These are phyloP conservation scores for Pseudocercospora musae DNA, from an alignment of 2,329 filamentous ascomycete species.

Conservation along the genomic window DNA sequence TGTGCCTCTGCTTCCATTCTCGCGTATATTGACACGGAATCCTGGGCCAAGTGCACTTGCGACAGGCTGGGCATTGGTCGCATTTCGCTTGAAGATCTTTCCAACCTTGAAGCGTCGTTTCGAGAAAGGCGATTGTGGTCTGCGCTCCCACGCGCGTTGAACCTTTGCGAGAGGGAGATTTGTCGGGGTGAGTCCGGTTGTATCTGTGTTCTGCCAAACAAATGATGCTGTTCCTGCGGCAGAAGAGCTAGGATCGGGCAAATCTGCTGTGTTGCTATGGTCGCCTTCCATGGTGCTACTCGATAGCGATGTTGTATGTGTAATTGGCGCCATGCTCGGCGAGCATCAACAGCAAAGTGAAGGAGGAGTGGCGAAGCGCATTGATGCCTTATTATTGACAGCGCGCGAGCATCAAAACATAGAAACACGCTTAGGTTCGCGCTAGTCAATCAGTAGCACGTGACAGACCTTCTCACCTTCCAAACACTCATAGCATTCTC, in stretches of 20 bases:
- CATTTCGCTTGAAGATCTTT: constrained; percentile 47
- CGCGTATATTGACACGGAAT: constrained; percentile 15
- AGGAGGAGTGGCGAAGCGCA: neutral
- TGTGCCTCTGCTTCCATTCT: constrained; percentile 22
- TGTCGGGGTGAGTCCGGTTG: constrained; percentile 40
- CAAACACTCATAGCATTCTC: neutral
- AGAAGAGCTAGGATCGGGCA: neutral
- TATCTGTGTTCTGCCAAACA: constrained; percentile 42
- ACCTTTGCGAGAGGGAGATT: constrained; percentile 42
- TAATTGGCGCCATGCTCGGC: neutral
- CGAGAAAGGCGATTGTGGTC: constrained; percentile 42
- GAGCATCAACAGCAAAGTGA: neutral
- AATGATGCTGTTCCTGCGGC: constrained; percentile 5
- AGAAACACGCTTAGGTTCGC: neutral
- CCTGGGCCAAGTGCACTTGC: constrained; percentile 1
- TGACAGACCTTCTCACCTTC: neutral
- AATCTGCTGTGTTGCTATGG: neutral
- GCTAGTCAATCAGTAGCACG: neutral
- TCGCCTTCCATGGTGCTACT: neutral
- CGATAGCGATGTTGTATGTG: constrained; percentile 2
- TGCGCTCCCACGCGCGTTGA: constrained; percentile 50
- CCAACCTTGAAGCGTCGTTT: constrained; percentile 32
- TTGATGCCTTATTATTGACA: neutral
- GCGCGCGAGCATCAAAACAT: neutral
- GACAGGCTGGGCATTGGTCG: neutral